Conservation (phyloP, 495 filamentous ascomycete genomes). For the Evansstolkia leycettana region DNA sequence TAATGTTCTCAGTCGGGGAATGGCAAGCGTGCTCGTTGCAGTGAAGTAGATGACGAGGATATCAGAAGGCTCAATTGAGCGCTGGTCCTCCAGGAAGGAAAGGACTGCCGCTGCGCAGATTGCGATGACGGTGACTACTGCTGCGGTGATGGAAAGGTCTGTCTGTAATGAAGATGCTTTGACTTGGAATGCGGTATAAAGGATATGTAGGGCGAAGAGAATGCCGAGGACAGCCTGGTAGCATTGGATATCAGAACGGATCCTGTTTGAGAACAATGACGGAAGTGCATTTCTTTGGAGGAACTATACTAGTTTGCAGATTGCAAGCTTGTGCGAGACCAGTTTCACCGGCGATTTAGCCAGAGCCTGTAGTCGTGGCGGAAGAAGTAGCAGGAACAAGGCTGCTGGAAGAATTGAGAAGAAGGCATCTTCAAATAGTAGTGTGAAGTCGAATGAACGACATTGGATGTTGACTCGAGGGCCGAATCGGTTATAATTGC, state of each 20-base stretch:
- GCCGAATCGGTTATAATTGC: constrained; percentile 19
- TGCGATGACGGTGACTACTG: constrained; percentile 7
- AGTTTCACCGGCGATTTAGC: constrained; percentile 14
- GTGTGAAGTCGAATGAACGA: constrained; percentile 23
- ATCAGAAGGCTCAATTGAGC: constrained; percentile 18
- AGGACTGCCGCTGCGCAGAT: constrained; percentile 5
- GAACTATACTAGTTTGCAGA: constrained; percentile 14
- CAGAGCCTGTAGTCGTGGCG: constrained; percentile 11
- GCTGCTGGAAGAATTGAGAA: constrained; percentile 15
- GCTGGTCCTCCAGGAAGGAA: constrained; percentile 23
- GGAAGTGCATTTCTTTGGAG: background rate
- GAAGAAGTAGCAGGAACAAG: constrained; percentile 14
- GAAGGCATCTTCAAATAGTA: constrained; percentile 22
- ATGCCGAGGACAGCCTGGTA: too few species aligned
- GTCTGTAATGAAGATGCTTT: constrained; percentile 8
- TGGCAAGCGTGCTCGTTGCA: constrained; percentile 6
- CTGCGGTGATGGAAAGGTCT: constrained; percentile 6
- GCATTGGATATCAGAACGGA: too few species aligned
- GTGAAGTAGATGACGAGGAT: constrained; percentile 22
- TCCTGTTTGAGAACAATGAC: background rate
- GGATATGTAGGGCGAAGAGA: constrained; percentile 15
- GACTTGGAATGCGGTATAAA: constrained; percentile 10
- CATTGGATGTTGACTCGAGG: constrained; percentile 14
- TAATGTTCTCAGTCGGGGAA: constrained; percentile 18
- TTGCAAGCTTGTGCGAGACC: constrained; percentile 13